Base-by-base conservation (phyloP, 23 red algal genomes). In the Agarophyton chilense region DNA sequence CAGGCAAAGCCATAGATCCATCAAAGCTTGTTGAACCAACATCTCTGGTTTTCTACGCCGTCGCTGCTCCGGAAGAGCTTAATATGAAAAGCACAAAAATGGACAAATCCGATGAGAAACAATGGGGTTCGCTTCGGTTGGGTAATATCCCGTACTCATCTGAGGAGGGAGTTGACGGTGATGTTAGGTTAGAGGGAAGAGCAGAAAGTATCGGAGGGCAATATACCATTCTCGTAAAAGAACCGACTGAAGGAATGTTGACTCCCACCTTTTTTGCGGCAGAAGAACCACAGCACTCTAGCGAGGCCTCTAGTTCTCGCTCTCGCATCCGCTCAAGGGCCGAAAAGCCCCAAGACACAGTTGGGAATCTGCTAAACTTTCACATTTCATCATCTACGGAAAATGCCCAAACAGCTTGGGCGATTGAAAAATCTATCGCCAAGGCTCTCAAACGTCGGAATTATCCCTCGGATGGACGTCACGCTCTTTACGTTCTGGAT, bases 11-110 rank as follows among this genome's bases (percentile, higher is more conserved):
- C 5, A 4, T 86, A 21, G 72, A 86, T 79, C 52, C 17, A n/a
- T 70, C 70, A 21, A 52, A 56, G 17, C 32, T 51, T 10, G 24
- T 79, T 10, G 29, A 79, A 47, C 81, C 81, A 24, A 74, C 78
- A 51, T 94, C 91, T 12, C 52, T 94, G 31, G 60, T 94, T 68
- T 94, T 86, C 39, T 94, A 87, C 21, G 91, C 80, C 0, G 67
- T 79, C 60, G 72, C 91, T 41, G 81, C 75, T 19, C 67, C 80
- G 18, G 91, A 94, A 29, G 91, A 94, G 31, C 45, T 60, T 36
- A 46, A 77, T 79, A 19, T 33, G 39, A 44, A 68, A 17, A 57
- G 34, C 21, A 19, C 11, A 46, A 63, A 62, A 9, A 40, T 73
- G 56, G 40, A 24, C 19, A 25, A 72, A 26, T 29, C 24, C 9